phyloP scores from a whole-genome alignment of 106 monocot genomes.

The Phalaenopsis equestris region DNA sequence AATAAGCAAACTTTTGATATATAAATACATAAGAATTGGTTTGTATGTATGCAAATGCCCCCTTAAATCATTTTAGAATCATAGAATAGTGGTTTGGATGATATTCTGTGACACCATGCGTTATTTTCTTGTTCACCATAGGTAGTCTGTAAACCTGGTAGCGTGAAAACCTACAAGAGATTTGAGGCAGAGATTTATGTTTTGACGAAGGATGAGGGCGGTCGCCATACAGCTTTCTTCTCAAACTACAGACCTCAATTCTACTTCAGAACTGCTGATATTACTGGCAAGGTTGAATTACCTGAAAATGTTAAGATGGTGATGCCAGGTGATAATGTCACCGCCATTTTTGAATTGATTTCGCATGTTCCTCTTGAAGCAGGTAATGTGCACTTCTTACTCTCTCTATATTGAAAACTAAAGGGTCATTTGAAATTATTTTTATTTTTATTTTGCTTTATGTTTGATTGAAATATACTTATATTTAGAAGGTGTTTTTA shows the following conservation, averaged over 20 bases:
- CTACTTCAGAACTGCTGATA: conserved; percentile 92
- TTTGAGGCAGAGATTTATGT: conserved; percentile 99
- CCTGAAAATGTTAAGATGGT: conserved; percentile 96
- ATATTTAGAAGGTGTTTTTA: no score
- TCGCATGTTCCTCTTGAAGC: conserved; percentile 89
- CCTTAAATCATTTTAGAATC: neutral
- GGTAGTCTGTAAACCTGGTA: conserved; percentile 91
- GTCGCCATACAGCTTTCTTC: conserved; percentile 93
- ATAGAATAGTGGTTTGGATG: neutral
- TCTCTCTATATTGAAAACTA: no score
- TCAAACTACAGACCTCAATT: conserved; percentile 98
- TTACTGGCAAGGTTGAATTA: conserved; percentile 92
- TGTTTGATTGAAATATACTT: no score
- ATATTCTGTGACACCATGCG: neutral
- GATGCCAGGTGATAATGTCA: conserved; percentile 97
- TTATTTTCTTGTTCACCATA: conserved; percentile 10
- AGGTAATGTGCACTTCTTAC: conserved; percentile 26
- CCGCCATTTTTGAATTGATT: conserved; percentile 84
- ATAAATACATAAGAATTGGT: no score
- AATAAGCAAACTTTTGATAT: no score
- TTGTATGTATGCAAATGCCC: no score
- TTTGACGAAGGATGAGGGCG: conserved; percentile 94
- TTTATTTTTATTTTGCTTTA: no score
- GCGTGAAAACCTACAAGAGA: conserved; percentile 76
- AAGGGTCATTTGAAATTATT: no score